Evolutionary conservation across 2,329 filamentous ascomycete genomes (phyloP).

Genomic region (Penicillium sp.): DNA sequence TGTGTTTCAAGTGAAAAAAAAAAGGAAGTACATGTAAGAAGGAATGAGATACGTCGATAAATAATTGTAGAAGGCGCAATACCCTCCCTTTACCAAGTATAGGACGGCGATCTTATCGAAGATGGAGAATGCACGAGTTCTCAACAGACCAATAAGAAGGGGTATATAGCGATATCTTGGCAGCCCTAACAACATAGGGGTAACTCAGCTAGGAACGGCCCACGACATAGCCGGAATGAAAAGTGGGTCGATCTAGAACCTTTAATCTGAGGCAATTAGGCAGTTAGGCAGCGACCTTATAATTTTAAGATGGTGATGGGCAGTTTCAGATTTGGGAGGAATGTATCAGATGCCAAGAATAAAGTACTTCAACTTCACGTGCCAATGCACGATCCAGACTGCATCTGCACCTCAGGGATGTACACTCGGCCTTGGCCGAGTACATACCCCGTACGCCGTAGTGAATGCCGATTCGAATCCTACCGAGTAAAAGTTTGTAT

Average conservation of each 20-base stretch:
- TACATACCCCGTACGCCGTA: background rate
- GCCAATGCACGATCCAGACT: background rate
- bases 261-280: background rate
- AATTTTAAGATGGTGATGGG: background rate
- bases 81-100: constrained; percentile 2
- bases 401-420: background rate
- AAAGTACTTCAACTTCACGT: background rate
- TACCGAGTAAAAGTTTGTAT: background rate
- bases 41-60: background rate
- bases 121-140: background rate
- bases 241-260: constrained; percentile 19
- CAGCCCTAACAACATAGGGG: constrained; percentile 9
- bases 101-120: background rate
- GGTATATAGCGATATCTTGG: background rate
- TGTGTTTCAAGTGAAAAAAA: too few relatives aligned
- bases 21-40: background rate
- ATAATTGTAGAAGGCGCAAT: background rate
- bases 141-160: background rate
- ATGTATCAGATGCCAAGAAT: background rate
- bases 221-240: constrained; percentile 18
- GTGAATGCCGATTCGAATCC: background rate
- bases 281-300: background rate
- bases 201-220: constrained; percentile 18
- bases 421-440: background rate
- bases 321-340: background rate